These are phyloP conservation scores for Obelidium mucronatum DNA, from an alignment of 192 early-diverging fungal genomes.

Conservation along the genomic window DNA sequence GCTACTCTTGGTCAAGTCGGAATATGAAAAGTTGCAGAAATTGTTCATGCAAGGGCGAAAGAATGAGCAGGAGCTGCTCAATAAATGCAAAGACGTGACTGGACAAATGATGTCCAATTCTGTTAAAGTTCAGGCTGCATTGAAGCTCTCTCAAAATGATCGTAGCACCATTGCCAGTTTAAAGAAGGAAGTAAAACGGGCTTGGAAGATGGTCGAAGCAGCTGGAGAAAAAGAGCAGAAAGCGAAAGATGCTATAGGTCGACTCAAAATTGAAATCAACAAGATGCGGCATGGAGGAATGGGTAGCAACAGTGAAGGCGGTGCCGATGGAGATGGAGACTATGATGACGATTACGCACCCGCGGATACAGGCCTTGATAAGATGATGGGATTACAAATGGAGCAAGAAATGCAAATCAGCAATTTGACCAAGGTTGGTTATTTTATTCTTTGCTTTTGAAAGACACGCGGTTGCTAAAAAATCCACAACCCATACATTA, in stretches of 20 bases:
- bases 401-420: slow-evolving; percentile 53
- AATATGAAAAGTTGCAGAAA: slow-evolving; percentile 61
- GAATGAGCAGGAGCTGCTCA: slow-evolving; percentile 54
- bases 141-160: slow-evolving; percentile 57
- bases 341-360: slow-evolving; percentile 24
- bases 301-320: neutral
- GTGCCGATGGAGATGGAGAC: neutral
- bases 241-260: slow-evolving; percentile 52
- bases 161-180: slow-evolving; percentile 49
- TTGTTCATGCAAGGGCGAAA: slow-evolving; percentile 57
- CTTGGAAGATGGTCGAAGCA: slow-evolving; percentile 64
- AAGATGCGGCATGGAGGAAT: slow-evolving; percentile 20
- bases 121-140: slow-evolving; percentile 57
- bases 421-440: slow-evolving; percentile 42
- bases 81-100: slow-evolving; percentile 57
- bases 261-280: slow-evolving; percentile 55
- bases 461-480: neutral
- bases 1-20: slow-evolving; percentile 38
- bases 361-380: slow-evolving; percentile 1
- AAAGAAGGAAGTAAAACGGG: slow-evolving; percentile 62
- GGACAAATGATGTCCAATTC: slow-evolving; percentile 54
- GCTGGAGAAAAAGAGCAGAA: slow-evolving; percentile 52
- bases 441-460: neutral
- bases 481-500: neutral
- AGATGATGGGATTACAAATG: slow-evolving; percentile 53